Conservation (phyloP, 257 asterid species). For the Penstemon eatonii region DNA sequence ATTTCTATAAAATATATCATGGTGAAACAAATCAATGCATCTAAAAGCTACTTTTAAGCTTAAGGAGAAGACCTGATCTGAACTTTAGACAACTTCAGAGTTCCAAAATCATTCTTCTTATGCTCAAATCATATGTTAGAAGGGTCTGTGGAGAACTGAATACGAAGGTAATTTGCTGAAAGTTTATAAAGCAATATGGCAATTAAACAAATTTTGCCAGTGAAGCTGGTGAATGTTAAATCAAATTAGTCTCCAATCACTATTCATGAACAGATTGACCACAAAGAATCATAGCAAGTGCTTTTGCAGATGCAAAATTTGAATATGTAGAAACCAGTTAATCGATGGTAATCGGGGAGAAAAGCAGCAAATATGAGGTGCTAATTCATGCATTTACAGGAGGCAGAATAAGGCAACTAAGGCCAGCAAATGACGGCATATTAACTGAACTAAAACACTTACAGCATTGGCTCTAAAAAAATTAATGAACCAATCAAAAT, state of each 20-base stretch:
- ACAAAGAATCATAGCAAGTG: background rate
- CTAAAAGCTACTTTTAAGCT: too few species aligned
- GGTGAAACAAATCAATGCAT: background rate
- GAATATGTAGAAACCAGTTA: background rate
- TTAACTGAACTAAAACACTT: background rate
- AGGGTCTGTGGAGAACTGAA: background rate
- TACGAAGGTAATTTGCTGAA: background rate
- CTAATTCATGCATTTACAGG: background rate
- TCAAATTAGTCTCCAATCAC: background rate
- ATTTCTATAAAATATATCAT: background rate
- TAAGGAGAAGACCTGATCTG: too few species aligned
- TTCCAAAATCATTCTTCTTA: background rate
- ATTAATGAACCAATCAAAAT: constrained; percentile 2
- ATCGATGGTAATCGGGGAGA: too few species aligned
- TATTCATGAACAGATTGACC: background rate
- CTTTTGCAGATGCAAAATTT: background rate
- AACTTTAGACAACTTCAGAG: background rate
- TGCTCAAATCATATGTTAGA: background rate
- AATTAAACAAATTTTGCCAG: background rate
- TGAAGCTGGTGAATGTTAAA: background rate
- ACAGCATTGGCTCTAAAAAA: background rate
- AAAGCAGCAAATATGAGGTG: too few species aligned
- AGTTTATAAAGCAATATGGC: background rate
- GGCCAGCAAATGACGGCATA: background rate
- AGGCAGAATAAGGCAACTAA: background rate